Conservation (phyloP, 1,284 basidiomycete species). For the Ganoderma leucocontextum region DNA sequence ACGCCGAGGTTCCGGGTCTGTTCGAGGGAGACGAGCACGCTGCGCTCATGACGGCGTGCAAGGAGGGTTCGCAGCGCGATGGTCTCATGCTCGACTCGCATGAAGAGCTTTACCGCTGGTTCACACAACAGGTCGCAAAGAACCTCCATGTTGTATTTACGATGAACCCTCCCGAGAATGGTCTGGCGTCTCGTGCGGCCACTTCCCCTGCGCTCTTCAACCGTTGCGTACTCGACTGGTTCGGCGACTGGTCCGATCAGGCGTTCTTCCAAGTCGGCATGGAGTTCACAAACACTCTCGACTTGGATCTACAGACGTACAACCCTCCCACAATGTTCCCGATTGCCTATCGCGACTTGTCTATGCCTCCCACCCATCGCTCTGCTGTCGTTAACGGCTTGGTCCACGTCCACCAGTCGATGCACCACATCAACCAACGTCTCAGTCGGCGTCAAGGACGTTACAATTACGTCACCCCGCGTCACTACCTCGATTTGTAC, state of each 20-base stretch:
- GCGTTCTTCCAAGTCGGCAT: conserved; percentile 96
- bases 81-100: conserved; percentile 98
- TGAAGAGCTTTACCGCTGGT: conserved; percentile 97
- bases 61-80: conserved; percentile 97
- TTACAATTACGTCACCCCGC: conserved; percentile 96
- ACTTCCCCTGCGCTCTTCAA: conserved; percentile 99
- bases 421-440: conserved; percentile 90
- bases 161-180: conserved; percentile 98
- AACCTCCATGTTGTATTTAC: conserved; percentile 98
- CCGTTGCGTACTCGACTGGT: conserved; percentile 98
- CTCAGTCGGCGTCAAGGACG: conserved; percentile 92
- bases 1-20: conserved; percentile 98
- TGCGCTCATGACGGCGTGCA: conserved; percentile 97
- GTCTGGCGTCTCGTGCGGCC: conserved; percentile 93
- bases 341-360: conserved; percentile 84
- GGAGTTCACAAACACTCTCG: conserved; percentile 93
- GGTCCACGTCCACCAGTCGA: conserved; percentile 91
- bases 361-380: conserved; percentile 85
- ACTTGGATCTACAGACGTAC: conserved; percentile 88
- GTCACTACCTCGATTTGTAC: conserved; percentile 98
- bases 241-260: conserved; percentile 98
- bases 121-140: conserved; percentile 95
- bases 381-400: conserved; percentile 93
- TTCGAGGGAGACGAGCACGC: conserved; percentile 99
- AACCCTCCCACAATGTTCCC: conserved; percentile 85